phyloP scores from a whole-genome alignment of 2,329 filamentous ascomycete species.

The Penicillium sp. region DNA sequence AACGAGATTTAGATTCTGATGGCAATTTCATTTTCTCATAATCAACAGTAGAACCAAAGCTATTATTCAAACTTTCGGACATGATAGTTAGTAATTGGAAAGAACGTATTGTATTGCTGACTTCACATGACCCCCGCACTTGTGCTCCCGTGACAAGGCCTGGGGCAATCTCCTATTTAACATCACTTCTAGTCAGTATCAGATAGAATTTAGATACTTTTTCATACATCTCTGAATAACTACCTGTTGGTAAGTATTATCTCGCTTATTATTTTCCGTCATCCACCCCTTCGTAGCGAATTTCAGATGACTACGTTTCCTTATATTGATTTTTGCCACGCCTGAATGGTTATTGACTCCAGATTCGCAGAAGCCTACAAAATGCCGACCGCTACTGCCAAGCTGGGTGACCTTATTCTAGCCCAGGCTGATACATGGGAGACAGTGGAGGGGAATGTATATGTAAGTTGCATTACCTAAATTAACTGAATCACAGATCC shows the following conservation, averaged over 20 bases:
- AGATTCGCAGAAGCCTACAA: not conserved
- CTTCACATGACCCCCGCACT: not conserved
- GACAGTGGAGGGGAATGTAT: conserved; percentile 60
- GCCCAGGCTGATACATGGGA: conserved; percentile 54
- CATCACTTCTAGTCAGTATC: not conserved
- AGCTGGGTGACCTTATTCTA: conserved; percentile 50
- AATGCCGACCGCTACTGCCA: conserved; percentile 47
- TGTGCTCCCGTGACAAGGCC: not conserved
- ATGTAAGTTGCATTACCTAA: conserved; percentile 34
- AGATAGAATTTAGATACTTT: not conserved
- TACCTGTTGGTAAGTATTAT: too few species aligned
- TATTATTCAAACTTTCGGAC: not conserved
- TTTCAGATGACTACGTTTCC: too few species aligned
- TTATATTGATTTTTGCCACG: too few species aligned
- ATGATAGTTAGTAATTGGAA: too few species aligned
- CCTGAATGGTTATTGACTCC: too few species aligned
- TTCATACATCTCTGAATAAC: too few species aligned
- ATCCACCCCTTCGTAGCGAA: too few species aligned
- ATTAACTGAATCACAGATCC: too few species aligned
- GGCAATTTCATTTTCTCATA: too few species aligned
- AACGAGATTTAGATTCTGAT: too few species aligned
- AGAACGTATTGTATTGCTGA: not conserved
- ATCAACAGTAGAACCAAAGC: not conserved
- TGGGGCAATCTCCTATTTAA: not conserved
- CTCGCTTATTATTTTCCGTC: too few species aligned